phyloP scores from a whole-genome alignment of 2,329 filamentous ascomycete species.

The Colletotrichum abscissum region DNA sequence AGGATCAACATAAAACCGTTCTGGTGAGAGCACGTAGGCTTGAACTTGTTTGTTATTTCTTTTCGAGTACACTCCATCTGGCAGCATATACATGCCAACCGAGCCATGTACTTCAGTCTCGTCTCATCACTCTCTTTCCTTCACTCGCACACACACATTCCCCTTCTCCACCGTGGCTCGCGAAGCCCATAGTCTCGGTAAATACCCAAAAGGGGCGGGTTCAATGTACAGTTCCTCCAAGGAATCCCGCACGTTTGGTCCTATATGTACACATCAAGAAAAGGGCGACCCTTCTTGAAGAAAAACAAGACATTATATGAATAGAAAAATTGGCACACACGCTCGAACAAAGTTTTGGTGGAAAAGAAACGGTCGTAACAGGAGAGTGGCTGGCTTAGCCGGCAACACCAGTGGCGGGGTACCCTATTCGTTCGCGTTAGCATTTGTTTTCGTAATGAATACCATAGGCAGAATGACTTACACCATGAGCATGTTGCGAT shows the following conservation, averaged over 20 bases:
- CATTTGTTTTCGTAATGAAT: accelerated
- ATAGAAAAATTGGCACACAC: conserved; percentile 8
- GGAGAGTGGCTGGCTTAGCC: background rate
- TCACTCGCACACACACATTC: background rate
- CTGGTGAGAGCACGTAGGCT: too few relatives aligned
- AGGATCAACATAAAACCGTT: too few relatives aligned
- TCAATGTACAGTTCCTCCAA: conserved; percentile 4
- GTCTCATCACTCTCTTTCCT: background rate
- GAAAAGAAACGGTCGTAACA: background rate
- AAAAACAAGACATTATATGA: conserved; percentile 31
- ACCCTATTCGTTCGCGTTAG: conserved; percentile 1
- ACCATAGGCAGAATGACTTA: conserved; percentile 50
- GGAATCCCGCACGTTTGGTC: background rate
- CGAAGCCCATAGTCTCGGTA: background rate
- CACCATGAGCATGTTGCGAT: conserved; percentile 77
- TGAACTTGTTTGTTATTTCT: too few relatives aligned
- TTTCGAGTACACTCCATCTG: background rate
- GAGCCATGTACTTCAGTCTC: background rate
- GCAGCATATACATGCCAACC: background rate
- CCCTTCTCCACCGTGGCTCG: background rate
- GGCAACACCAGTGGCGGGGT: conserved; percentile 27
- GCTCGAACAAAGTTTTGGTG: background rate
- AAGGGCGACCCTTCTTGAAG: background rate
- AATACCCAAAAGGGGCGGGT: background rate
- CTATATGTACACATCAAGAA: conserved; percentile 11